Evolutionary conservation across 768 basidiomycete genomes (phyloP).

Genomic region (Scleroderma bovista): DNA sequence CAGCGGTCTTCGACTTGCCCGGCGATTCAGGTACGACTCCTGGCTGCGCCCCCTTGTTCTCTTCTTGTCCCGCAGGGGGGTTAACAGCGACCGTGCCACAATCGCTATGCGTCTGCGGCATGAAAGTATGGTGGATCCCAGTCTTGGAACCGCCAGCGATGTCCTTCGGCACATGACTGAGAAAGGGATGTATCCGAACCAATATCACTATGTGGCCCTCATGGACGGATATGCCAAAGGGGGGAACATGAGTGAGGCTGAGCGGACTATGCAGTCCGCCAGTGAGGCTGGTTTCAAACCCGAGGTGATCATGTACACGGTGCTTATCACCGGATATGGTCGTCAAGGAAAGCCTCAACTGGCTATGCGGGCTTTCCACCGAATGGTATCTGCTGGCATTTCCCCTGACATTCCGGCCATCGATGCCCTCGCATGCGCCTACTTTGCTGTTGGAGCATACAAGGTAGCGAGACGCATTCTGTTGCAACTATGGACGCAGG

Average conservation of each 20-base stretch:
- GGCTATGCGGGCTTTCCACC: slow-evolving; percentile 51
- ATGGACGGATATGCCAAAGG: slow-evolving; percentile 64
- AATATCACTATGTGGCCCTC: slow-evolving; percentile 67
- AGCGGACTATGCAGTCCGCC: slow-evolving; percentile 50
- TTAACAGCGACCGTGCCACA: slow-evolving; percentile 53
- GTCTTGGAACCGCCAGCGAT: slow-evolving; percentile 46
- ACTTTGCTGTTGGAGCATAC: slow-evolving; percentile 51
- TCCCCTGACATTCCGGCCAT: slow-evolving; percentile 67
- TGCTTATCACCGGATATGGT: slow-evolving; percentile 67
- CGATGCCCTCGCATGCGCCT: slow-evolving; percentile 66
- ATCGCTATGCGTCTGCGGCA: slow-evolving; percentile 59
- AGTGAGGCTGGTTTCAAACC: slow-evolving; percentile 45
- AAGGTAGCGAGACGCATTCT: slow-evolving; percentile 48
- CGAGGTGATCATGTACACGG: slow-evolving; percentile 69
- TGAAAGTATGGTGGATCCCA: slow-evolving; percentile 48
- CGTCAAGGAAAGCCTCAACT: slow-evolving; percentile 48
- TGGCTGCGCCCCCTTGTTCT: slow-evolving; percentile 38
- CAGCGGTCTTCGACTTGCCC: slow-evolving; percentile 38
- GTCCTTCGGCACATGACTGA: slow-evolving; percentile 55
- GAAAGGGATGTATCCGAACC: slow-evolving; percentile 66
- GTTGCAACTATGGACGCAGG: slow-evolving; percentile 56
- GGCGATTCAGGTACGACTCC: slow-evolving; percentile 23
- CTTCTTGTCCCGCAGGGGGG: slow-evolving; percentile 41
- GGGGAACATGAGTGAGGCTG: slow-evolving; percentile 57
- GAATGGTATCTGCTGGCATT: slow-evolving; percentile 58